phyloP scores from a whole-genome alignment of 75 land plant genomes.

The Isoetes taiwanensis region DNA sequence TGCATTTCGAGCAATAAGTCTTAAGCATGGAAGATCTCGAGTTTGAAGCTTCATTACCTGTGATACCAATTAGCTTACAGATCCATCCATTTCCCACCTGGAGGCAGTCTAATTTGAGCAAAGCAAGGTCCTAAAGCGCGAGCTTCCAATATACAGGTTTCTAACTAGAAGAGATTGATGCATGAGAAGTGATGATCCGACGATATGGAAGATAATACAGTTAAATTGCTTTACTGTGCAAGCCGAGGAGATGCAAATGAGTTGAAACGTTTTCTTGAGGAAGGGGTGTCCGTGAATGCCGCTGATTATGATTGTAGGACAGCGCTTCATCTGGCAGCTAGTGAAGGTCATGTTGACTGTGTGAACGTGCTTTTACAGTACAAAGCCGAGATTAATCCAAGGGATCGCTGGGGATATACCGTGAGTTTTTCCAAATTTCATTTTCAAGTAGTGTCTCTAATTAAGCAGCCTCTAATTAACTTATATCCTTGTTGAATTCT shows the following conservation, averaged over 20 bases:
- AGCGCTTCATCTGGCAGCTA: conserved; percentile 85
- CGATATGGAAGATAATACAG: conserved; percentile 29
- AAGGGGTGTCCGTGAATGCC: conserved; percentile 31
- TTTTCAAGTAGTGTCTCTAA: neutral
- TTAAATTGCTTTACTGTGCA: conserved; percentile 37
- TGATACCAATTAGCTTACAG: no score
- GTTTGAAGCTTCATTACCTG: no score
- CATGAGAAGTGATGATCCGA: no score
- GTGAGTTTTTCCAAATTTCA: conserved; percentile 27
- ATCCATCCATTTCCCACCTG: no score
- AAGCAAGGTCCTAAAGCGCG: no score
- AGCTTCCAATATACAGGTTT: no score
- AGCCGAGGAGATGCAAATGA: conserved; percentile 40
- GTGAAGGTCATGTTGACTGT: conserved; percentile 65
- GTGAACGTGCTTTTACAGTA: conserved; percentile 51
- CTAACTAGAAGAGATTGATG: no score
- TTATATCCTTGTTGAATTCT: neutral
- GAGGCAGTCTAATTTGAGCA: no score
- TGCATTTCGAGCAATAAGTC: no score
- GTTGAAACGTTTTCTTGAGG: conserved; percentile 30
- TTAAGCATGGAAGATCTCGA: no score
- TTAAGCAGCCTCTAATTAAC: no score
- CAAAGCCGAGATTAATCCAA: conserved; percentile 71
- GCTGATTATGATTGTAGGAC: conserved; percentile 14
- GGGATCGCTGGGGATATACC: conserved; percentile 97